Base-by-base conservation (phyloP, 371 early-diverging fungal genomes). In the Mortierella sp. region DNA sequence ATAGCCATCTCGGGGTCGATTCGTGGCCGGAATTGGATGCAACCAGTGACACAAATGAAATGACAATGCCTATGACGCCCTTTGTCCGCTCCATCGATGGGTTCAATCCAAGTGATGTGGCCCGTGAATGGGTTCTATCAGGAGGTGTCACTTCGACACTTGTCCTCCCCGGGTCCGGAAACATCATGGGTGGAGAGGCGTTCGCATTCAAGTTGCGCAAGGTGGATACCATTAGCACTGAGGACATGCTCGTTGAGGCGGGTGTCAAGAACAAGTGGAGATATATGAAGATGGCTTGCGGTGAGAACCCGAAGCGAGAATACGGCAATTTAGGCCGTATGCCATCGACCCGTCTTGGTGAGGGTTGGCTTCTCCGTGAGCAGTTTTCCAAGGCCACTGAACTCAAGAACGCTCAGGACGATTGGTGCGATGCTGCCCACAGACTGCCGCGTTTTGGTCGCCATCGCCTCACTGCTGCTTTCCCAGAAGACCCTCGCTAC, bases 201-300 rank as follows among this genome's bases (percentile, higher is more conserved):
- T 86, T 84, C 65, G 84, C 87, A 0, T 76, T 92, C 71, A 91
- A 93, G 70, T 63, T 88, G 47, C 87, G 90, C 26, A 83, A 84
- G 24, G 81, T 86, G 2, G 62, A 81, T 26, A 89, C 84, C 4
- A 72, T 89, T 42, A 83, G 85, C 21, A 86, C 82, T 9, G 88
- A 89, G 41, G 91, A 91, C 53, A 89, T 93, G 91, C 70, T 86
- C 19, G 73, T 93, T 38, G 81, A 83, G 53, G 81, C 88, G 9
- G 88, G 86, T 54, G 79, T 86, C 21, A 57, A 79, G 39, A 78
- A 82, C 49, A 57, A 72, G 27, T 91, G 91, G 90, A 80, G 93
- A 9, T 94, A 88, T 72, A 90, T 93, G 91, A 94, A 94, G 79
- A 92, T 93, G 91, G 93, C 95, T 3, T 93, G 92, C 67, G 94